These are phyloP conservation scores for Candida endomychidarum DNA, from an alignment of 805 yeast genomes.

Conservation along the genomic window DNA sequence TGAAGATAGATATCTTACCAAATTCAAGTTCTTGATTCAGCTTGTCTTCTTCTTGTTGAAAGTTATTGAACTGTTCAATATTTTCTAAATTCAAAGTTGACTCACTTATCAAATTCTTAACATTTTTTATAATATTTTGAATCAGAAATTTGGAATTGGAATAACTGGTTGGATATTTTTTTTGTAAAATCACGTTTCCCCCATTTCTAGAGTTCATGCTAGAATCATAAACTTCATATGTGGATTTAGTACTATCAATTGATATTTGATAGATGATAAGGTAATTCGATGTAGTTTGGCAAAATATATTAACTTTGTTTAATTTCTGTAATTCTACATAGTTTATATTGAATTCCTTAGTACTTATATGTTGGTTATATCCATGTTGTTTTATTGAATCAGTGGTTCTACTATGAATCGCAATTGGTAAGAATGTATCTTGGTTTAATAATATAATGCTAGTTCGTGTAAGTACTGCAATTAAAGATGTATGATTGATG, in stretches of 20 bases:
- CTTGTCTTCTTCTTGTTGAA: slow-evolving; percentile 30
- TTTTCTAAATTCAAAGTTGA: slow-evolving; percentile 28
- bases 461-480: slow-evolving; percentile 29
- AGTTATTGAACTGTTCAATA: slow-evolving; percentile 33
- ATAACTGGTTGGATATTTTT: slow-evolving; percentile 31
- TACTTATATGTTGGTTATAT: slow-evolving; percentile 37
- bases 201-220: slow-evolving; percentile 18
- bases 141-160: slow-evolving; percentile 28
- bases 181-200: slow-evolving; percentile 24
- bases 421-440: slow-evolving; percentile 40
- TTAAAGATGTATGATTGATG: slow-evolving; percentile 27
- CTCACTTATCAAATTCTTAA: slow-evolving; percentile 20
- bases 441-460: slow-evolving; percentile 32
- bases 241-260: slow-evolving; percentile 27
- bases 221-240: slow-evolving; percentile 31
- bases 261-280: slow-evolving; percentile 43
- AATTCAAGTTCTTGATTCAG: slow-evolving; percentile 26
- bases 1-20: slow-evolving; percentile 29
- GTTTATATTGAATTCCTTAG: slow-evolving; percentile 37
- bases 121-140: slow-evolving; percentile 33
- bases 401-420: slow-evolving; percentile 45
- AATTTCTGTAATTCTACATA: slow-evolving; percentile 32
- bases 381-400: slow-evolving; percentile 50
- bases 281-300: slow-evolving; percentile 39
- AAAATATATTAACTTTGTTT: slow-evolving; percentile 30